Evolutionary conservation across 2,329 filamentous ascomycete species (phyloP).

Genomic region (Ceratocystis smalleyi): DNA sequence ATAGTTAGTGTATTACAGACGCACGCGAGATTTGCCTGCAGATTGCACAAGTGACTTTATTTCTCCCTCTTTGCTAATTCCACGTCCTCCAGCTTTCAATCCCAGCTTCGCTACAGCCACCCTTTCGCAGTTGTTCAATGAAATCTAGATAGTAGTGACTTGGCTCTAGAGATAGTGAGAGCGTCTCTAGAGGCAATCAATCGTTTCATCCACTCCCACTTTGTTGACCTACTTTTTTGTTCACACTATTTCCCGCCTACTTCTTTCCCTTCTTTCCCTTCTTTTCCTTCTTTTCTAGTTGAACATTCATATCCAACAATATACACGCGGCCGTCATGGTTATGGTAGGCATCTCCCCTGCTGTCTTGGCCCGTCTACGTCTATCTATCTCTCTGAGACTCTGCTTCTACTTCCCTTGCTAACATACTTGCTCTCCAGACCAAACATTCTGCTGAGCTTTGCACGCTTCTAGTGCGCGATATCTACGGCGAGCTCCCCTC

Average conservation of each 20-base stretch:
- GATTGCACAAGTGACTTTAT: neutral
- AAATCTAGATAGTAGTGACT: constrained; percentile 49
- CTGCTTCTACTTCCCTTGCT: neutral
- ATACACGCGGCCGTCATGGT: constrained; percentile 25
- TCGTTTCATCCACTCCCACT: neutral
- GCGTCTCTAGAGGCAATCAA: constrained; percentile 58
- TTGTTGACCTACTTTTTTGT: neutral
- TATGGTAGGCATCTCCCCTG: constrained; percentile 22
- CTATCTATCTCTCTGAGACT: neutral
- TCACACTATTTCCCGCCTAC: neutral
- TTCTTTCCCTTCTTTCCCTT: neutral
- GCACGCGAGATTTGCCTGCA: no score
- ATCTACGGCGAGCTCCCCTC: constrained; percentile 82
- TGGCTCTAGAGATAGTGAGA: constrained; percentile 66
- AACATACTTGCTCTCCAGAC: constrained; percentile 29
- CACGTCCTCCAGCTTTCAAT: neutral
- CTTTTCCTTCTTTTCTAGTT: neutral
- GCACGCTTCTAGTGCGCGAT: constrained; percentile 75
- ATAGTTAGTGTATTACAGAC: no score
- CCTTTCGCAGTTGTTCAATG: constrained; percentile 32
- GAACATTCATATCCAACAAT: constrained; percentile 32
- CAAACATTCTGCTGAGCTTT: constrained; percentile 72
- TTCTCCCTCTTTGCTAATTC: neutral
- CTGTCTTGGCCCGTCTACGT: no score
- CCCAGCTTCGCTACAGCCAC: neutral